phyloP scores from a whole-genome alignment of 768 basidiomycete genomes.

The Russula brevipes region DNA sequence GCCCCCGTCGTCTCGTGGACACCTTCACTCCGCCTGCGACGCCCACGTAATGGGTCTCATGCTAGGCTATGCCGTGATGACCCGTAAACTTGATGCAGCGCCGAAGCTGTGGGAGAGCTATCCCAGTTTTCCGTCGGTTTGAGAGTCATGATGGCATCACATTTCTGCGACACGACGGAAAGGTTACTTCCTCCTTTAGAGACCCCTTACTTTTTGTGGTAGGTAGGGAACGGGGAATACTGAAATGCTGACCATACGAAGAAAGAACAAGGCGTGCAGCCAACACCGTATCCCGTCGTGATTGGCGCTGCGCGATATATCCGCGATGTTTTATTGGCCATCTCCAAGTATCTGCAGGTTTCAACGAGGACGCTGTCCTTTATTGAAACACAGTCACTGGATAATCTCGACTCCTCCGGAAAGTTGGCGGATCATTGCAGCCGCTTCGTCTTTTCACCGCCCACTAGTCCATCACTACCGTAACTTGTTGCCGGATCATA shows the following conservation, averaged over 20 bases:
- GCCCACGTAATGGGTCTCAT: constrained; percentile 20
- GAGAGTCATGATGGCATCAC: not conserved
- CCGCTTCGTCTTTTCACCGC: constrained; percentile 70
- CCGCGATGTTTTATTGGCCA: constrained; percentile 8
- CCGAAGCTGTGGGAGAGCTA: constrained; percentile 1
- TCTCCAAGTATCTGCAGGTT: constrained; percentile 15
- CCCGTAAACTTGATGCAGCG: constrained; percentile 4
- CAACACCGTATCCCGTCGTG: constrained; percentile 11
- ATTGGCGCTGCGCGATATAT: constrained; percentile 14
- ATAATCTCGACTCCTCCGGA: constrained; percentile 59
- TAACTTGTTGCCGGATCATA: constrained; percentile 46
- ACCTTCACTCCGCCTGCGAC: not conserved
- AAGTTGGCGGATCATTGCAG: constrained; percentile 77
- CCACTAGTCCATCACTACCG: constrained; percentile 51
- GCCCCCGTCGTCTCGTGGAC: not conserved
- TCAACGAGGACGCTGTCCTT: constrained; percentile 18
- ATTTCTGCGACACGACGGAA: not conserved
- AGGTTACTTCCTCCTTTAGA: not conserved
- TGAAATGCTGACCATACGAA: not conserved
- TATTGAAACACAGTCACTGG: constrained; percentile 14
- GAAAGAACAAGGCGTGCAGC: constrained; percentile 5
- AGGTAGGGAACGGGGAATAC: constrained; percentile 1
- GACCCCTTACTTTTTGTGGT: constrained; percentile 12
- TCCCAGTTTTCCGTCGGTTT: constrained; percentile 8
- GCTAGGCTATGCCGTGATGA: constrained; percentile 10